Evolutionary conservation across 2,329 filamentous ascomycete species (phyloP), one percentile per base, ranked within the genome.

Genomic region (Aspergillus hiratsukae): DNA sequence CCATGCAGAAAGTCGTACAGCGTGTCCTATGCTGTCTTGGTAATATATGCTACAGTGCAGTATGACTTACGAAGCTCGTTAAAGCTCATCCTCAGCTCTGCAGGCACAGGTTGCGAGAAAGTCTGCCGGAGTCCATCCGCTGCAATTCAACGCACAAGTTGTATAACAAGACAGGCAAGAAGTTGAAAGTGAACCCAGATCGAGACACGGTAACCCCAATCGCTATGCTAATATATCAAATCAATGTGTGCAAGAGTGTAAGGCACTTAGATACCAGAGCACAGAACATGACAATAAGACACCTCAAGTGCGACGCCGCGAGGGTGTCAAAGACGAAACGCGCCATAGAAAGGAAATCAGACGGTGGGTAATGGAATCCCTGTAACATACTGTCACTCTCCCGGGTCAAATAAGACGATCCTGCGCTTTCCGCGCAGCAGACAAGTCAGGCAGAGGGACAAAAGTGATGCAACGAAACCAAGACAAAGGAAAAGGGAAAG

Each of bases 201-300:
- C 41, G 63, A 64, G 23, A 46, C 19, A 25, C 55, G 59, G 58
- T 49, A 69, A 71, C 69, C 70, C 69, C 70, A 66, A 63, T 64
- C 70, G 70, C 70, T 73, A 73, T 73, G 70, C 70, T 64, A 69
- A 66, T 60, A 68, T 69, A 69, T 64, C 60, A 69, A 67, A 63
- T 58, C 61, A 61, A 61, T 46, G 43, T 46, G 43, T 46, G 43
- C 43, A 46, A 46, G 57, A 62, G 61, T 56, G 59, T 48, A 45
- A 59, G 57, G 52, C 63, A 52, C 53, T 56, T 61, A 65, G 60
- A 66, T 60, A 58, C 60, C 59, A 58, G 54, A 53, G 51, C 59
- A 61, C 14, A 53, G 55, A 54, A 49, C 52, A 61, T 61, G 57
- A 54, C 57, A 60, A 60, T 45, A 58, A 54, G 54, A 54, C 51